Conservation (phyloP, 352 stramenopile species). For the Hyaloperonospora arabidopsidis region DNA sequence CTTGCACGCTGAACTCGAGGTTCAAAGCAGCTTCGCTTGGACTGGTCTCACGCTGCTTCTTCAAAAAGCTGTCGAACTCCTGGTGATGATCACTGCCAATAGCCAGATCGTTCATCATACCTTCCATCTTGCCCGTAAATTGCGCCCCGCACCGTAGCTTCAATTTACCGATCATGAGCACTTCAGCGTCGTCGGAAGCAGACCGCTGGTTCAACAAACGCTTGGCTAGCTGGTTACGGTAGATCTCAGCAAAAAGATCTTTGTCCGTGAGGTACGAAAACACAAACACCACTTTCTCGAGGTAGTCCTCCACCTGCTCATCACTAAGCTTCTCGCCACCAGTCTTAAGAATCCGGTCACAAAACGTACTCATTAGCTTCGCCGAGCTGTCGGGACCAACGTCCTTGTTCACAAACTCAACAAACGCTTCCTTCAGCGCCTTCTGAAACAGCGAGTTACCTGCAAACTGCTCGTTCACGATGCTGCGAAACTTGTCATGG, state of each 20-base stretch:
- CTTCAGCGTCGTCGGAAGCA: conserved; percentile 95
- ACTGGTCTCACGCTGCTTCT: conserved; percentile 68
- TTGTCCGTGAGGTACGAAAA: conserved; percentile 99
- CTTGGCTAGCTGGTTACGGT: conserved; percentile 98
- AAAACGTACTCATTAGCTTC: conserved; percentile 99
- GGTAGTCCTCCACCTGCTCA: conserved; percentile 92
- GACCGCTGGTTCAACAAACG: conserved; percentile 97
- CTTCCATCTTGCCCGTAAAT: conserved; percentile 99
- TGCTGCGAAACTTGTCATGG: conserved; percentile 96
- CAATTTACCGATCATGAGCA: conserved; percentile 99
- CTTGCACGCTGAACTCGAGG: conserved; percentile 95
- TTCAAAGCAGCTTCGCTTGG: conserved; percentile 37
- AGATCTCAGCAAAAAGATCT: conserved; percentile 98
- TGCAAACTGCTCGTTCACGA: conserved; percentile 96
- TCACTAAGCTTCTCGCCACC: conserved; percentile 97
- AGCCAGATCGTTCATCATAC: conserved; percentile 98
- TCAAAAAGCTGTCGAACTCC: conserved; percentile 93
- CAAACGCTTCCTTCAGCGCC: conserved; percentile 98
- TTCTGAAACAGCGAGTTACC: conserved; percentile 98
- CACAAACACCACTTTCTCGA: conserved; percentile 97
- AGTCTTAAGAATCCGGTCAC: conserved; percentile 97
- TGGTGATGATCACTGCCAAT: conserved; percentile 95
- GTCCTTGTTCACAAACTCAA: conserved; percentile 99
- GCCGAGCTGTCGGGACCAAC: conserved; percentile 95
- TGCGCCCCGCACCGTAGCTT: conserved; percentile 98